Base-by-base conservation (phyloP, 2,329 filamentous ascomycete species). In the Fusarium nanum region DNA sequence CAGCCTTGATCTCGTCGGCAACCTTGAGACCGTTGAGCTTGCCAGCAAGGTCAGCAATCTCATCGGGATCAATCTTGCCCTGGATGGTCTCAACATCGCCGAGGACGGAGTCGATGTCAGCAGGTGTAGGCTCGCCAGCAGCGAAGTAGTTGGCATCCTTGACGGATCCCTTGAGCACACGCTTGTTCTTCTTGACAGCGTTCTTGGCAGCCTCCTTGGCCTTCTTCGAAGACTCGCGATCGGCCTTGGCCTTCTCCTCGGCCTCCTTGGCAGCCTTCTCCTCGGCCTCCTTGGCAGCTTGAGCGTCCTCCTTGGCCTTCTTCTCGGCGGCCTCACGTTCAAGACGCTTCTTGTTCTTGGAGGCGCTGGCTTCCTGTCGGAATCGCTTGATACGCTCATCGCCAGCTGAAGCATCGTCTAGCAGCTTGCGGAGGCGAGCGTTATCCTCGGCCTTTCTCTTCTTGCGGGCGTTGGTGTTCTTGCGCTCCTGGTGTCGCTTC, bases 401-500 rank as follows among this genome's bases (percentile, higher is more conserved):
- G 45, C 88, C 87, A 32, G 91, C 90, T 20, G 95, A 89, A 73
- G 88, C 91, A 71, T 97, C 93, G 78, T 99, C 96, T 27, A 99
- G 91, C 60, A 98, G 82, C 82, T 94, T 92, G 78, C 96, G 91
- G 66, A 99, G 89, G 77, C 97, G 94, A 54, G 92, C 87, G 75
- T 92, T 97, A 83, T 99, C 97, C 86, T 99, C 96, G 27, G 91
- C 93, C 94, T 99, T 99, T 89, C 94, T 97, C 94, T 99, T 99
- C 85, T 96, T 97, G 81, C 96, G 93, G 42, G 94, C 91, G 80
- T 97, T 98, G 84, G 92, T 89, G 84, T 99, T 99, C 91, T 99
- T 99, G 81, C 94, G 92, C 86, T 99, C 96, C 76, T 96, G 91
- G 83, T 99, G 95, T 62, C 96, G 93, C 87, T 98, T 98, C 87